phyloP scores from a whole-genome alignment of 306 rosid species.

The Cucurbita pepo region DNA sequence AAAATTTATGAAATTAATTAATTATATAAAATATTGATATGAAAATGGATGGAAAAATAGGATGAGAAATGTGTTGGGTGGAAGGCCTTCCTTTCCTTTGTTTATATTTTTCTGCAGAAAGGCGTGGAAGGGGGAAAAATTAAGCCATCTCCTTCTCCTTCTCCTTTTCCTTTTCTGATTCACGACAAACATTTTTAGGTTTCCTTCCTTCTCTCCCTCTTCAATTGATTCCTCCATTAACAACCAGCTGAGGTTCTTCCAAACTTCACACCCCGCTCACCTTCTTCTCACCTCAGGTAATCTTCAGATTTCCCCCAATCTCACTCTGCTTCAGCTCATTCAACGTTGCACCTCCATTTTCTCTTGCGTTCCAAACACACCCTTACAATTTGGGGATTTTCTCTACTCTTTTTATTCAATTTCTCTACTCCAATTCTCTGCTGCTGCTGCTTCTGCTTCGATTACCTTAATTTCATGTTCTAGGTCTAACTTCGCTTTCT shows the following conservation, averaged over 20 bases:
- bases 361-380: background rate
- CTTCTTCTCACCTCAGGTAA: background rate
- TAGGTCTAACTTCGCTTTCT: background rate
- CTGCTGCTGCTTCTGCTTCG: background rate
- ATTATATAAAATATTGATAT: no score
- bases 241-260: background rate
- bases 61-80: background rate
- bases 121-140: background rate
- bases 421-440: background rate
- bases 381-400: background rate
- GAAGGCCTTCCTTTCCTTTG: background rate
- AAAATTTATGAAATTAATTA: background rate
- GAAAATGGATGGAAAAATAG: background rate
- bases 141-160: background rate
- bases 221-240: background rate
- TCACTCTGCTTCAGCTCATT: constrained; percentile 2
- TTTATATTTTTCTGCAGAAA: background rate
- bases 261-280: background rate
- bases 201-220: background rate
- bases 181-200: constrained; percentile 1
- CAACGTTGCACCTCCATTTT: background rate
- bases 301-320: constrained; percentile 2
- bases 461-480: background rate
- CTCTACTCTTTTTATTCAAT: background rate
- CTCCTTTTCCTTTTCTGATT: background rate